Base-by-base conservation (phyloP, 306 rosid species). In the Cicer chorassanicum region DNA sequence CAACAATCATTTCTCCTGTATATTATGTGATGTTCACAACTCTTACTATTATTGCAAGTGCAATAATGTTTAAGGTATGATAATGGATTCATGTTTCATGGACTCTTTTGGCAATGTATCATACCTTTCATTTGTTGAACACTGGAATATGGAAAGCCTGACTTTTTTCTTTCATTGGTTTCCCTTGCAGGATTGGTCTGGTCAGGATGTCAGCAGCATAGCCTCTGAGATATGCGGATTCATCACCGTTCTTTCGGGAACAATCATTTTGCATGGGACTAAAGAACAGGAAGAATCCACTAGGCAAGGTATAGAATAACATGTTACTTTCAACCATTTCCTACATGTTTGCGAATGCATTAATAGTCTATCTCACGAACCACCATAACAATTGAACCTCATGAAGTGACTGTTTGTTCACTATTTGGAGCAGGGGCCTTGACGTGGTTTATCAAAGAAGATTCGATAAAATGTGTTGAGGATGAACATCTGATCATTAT, bases 11-110 rank as follows among this genome's bases (percentile, higher is more conserved):
- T 80, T 89, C 98, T 72, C 98, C 98, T 2, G 90, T 92, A 34
- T 92, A 92, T 77, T 92, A 92, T 89, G 96, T 87, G 42, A 90
- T 92, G 98, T 92, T 92, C 84, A 92, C 98, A 40, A 92, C 98
- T 79, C 84, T 92, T 73, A 92, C 98, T 56, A 89, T 92, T 39
- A 82, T 86, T 74, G 98, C 96, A 69, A 92, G 91, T 80, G 96
- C 89, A 72, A 87, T 92, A 82, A 92, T 92, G 98, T 92, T 90
- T 78, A 90, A 92, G 92, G 98, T 88, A 83, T 67, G 69, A 51
- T 68, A 29, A 61, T 69, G 12, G 60, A 49, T 71, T 69, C 59
- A 2, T 73, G 38, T 66, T 51, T 41, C 55, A n/a, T 75, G 41
- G n/a, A 42, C 43, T 63, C 66, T 75, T 77, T 54, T 21, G 65